Evolutionary conservation across 805 yeast species (phyloP), one percentile per base, ranked within the genome.

Genomic region (Kuraishia ogatae): DNA sequence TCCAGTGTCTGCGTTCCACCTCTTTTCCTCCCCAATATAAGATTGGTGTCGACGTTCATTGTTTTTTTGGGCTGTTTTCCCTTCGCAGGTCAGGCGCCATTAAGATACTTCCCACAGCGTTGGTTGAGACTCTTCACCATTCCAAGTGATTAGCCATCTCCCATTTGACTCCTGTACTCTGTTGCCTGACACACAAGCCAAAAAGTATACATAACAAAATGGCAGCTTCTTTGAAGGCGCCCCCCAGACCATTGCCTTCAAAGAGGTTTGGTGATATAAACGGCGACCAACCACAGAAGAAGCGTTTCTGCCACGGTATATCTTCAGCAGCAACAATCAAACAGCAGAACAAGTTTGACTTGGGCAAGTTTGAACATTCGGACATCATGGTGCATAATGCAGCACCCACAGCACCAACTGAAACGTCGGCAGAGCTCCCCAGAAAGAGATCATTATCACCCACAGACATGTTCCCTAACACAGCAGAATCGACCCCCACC

Each of bases 221-320:
- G 53, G 53, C 53, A 20, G 53, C 53, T n/a, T 52, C 53, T 13
- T 19, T 52, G 4, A 52, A 43, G 19, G 53, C 53, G 19, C 53
- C 53, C 4, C 50, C 53, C 2, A 23, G 50, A 23, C 53, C 50
- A 8, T 19, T 52, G n/a, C 50, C 53, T 11, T 39, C 50, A 19
- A 52, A 52, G 50, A 15, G 53, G 21, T 52, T 52, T 24, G 53
- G 50, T 15, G 53, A 52, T 48, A 19, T 50, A 3, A 48, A 50
- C 22, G 4, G 35, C 47, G 48, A 50, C 29, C 48, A 23, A 23
- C 47, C 20, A 39, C 19, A 19, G 29, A 50, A 35, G 48, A 50
- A 50, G 48, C 43, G 43, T 35, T 50, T 50, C 29, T 50, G 53
- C 48, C 29, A 20, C 2, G n/a, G 21, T 2, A 21, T 46, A 17